These are phyloP conservation scores for Penicilliopsis zonata DNA, from an alignment of 495 filamentous ascomycete species.

Conservation along the genomic window DNA sequence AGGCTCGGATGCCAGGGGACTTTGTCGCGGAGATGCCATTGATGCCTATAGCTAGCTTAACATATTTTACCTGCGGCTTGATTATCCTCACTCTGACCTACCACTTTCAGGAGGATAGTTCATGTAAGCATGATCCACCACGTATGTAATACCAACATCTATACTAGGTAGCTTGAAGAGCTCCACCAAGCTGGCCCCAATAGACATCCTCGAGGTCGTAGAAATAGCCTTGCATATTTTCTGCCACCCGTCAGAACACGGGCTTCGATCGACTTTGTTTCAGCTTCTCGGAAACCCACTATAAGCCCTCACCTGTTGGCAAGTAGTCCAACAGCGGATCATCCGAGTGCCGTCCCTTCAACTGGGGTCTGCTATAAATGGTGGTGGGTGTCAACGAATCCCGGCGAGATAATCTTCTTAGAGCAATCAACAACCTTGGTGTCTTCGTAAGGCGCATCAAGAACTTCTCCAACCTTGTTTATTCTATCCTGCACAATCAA, in stretches of 20 bases:
- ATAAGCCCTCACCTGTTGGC: too few relatives aligned
- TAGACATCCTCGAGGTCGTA: conserved; percentile 31
- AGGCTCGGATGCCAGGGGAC: too few relatives aligned
- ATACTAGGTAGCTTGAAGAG: conserved; percentile 31
- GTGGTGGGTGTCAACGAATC: conserved; percentile 42
- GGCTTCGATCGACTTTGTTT: background rate
- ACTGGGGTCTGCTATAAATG: conserved; percentile 40
- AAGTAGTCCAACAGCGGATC: conserved; percentile 22
- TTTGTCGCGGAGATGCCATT: background rate
- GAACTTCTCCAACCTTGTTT: conserved; percentile 5
- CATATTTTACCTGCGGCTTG: background rate
- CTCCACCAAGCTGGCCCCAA: conserved; percentile 33
- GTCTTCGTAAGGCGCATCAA: background rate
- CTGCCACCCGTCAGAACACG: conserved; percentile 1
- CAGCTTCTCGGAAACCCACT: background rate
- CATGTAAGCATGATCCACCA: conserved; percentile 37
- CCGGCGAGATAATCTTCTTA: conserved; percentile 37
- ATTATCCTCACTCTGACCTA: background rate
- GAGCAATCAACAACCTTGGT: conserved; percentile 31
- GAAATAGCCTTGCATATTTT: conserved; percentile 13
- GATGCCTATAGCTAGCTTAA: too few relatives aligned
- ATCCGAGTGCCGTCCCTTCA: conserved; percentile 19
- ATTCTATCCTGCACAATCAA: conserved; percentile 12
- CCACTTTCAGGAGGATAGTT: conserved; percentile 6
- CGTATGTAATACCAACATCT: conserved; percentile 38